Percentiles rank a stretch among this genome's conserved stretches.
These are phyloP conservation scores for Tillandsia fasciculata DNA, from an alignment of 176 grass and related monocot species.

Conservation along the genomic window DNA sequence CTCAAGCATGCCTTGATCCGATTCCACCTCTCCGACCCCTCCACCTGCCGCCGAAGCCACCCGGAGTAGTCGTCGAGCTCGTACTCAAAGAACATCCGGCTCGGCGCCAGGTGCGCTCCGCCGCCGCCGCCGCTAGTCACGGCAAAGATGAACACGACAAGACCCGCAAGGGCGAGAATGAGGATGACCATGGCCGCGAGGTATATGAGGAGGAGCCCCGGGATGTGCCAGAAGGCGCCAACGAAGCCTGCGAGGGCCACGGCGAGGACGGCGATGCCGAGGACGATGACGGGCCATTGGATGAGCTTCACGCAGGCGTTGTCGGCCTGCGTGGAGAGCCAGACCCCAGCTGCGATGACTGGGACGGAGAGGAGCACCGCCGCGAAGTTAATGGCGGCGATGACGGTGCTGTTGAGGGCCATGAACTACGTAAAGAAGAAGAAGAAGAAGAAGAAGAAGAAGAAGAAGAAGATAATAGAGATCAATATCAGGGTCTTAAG, in stretches of 20 bases:
- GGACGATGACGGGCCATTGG: constrained; percentile 62
- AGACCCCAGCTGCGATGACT: constrained; percentile 57
- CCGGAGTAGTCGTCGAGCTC: constrained; percentile 47
- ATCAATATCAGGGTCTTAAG: no score
- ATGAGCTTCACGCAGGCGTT: constrained; percentile 68
- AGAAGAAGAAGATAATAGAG: neutral
- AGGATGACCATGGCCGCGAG: constrained; percentile 62
- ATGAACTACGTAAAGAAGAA: constrained; percentile 14
- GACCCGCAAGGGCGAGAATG: constrained; percentile 25
- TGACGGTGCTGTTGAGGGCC: constrained; percentile 44
- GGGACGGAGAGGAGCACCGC: constrained; percentile 71
- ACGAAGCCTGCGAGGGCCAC: constrained; percentile 55
- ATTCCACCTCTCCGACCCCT: constrained; percentile 37
- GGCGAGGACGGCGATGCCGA: constrained; percentile 45
- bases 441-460: neutral
- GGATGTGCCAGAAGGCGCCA: constrained; percentile 65
- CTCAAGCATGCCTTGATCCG: constrained; percentile 65
- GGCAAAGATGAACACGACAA: constrained; percentile 55
- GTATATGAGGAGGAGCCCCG: constrained; percentile 60
- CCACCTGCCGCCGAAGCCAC: constrained; percentile 53
- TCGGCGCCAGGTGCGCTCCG: constrained; percentile 26
- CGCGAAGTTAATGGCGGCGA: constrained; percentile 50
- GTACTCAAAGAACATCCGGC: constrained; percentile 71
- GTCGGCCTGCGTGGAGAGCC: constrained; percentile 56
- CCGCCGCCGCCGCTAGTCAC: constrained; percentile 18